These are phyloP conservation scores for Beauveria australis DNA, from an alignment of 2,329 filamentous ascomycete genomes.

Conservation along the genomic window DNA sequence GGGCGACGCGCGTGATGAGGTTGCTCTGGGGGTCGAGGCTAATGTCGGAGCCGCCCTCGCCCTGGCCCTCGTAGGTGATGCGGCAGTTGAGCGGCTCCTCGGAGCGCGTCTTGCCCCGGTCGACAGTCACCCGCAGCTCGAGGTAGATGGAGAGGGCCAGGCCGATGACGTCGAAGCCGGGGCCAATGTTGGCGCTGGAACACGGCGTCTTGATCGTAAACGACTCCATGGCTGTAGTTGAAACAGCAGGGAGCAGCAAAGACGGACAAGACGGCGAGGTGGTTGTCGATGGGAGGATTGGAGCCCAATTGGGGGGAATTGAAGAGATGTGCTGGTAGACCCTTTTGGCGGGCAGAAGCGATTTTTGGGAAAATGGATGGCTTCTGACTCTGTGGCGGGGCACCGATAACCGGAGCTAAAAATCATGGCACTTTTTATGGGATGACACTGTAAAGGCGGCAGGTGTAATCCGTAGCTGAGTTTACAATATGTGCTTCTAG, in stretches of 20 bases:
- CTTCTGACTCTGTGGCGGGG: slow-evolving; percentile 9
- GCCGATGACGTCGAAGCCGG: slow-evolving; percentile 95
- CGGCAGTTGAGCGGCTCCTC: slow-evolving; percentile 70
- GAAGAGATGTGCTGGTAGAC: not conserved
- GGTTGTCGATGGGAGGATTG: not conserved
- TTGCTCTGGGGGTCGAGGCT: slow-evolving; percentile 79
- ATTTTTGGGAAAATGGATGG: not conserved
- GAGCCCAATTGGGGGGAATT: not conserved
- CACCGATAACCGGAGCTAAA: slow-evolving; percentile 10
- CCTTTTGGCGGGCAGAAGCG: not conserved
- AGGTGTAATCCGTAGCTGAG: not conserved
- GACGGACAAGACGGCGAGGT: not conserved
- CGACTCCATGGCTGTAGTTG: slow-evolving; percentile 38
- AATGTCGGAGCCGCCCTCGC: slow-evolving; percentile 63
- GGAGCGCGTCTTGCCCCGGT: slow-evolving; percentile 45
- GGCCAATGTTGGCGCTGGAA: slow-evolving; percentile 95
- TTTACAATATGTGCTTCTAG: not conserved
- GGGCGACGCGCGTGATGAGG: slow-evolving; percentile 84
- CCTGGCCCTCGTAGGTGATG: slow-evolving; percentile 83
- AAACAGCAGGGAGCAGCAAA: not conserved
- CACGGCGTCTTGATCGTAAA: slow-evolving; percentile 76
- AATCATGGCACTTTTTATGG: not conserved
- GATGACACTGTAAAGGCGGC: not conserved
- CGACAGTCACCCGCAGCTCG: slow-evolving; percentile 74
- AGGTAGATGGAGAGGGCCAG: slow-evolving; percentile 91